Evolutionary conservation across 371 early-diverging fungal species (phyloP).

Genomic region (Quaeritorhiza haematococci): DNA sequence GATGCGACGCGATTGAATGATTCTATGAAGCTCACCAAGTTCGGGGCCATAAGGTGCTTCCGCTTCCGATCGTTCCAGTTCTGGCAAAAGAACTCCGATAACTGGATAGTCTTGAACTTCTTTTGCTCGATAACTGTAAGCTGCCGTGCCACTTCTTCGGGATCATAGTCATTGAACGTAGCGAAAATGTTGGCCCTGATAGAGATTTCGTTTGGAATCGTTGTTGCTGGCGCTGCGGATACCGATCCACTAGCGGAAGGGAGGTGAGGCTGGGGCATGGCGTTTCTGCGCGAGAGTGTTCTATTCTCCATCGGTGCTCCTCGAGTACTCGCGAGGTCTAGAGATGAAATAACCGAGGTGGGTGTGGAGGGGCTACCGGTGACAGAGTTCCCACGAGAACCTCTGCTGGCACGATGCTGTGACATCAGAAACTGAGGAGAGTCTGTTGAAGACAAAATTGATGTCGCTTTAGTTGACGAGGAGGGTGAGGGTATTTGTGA

Average conservation of each 20-base stretch:
- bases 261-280: too few species aligned
- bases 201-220: neutral
- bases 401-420: too few species aligned
- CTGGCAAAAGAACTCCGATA: slow-evolving; percentile 52
- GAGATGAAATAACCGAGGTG: too few species aligned
- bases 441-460: too few species aligned
- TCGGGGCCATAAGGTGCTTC: slow-evolving; percentile 27
- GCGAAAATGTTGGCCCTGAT: neutral
- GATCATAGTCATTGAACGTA: slow-evolving; percentile 18
- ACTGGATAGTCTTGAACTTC: slow-evolving; percentile 44
- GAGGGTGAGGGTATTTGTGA: too few species aligned
- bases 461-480: too few species aligned
- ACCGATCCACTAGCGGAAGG: too few species aligned
- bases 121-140: slow-evolving; percentile 59
- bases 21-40: slow-evolving; percentile 44
- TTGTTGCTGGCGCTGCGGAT: neutral
- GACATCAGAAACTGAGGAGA: too few species aligned
- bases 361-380: too few species aligned
- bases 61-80: slow-evolving; percentile 30
- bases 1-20: slow-evolving; percentile 62
- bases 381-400: too few species aligned
- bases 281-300: neutral
- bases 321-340: too few species aligned
- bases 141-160: slow-evolving; percentile 42
- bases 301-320: too few species aligned